A percentile compares a stretch with the other conserved stretches of the same genome.
phyloP scores from a whole-genome alignment of 2,329 filamentous ascomycete species.

The Parafenestella ontariensis region DNA sequence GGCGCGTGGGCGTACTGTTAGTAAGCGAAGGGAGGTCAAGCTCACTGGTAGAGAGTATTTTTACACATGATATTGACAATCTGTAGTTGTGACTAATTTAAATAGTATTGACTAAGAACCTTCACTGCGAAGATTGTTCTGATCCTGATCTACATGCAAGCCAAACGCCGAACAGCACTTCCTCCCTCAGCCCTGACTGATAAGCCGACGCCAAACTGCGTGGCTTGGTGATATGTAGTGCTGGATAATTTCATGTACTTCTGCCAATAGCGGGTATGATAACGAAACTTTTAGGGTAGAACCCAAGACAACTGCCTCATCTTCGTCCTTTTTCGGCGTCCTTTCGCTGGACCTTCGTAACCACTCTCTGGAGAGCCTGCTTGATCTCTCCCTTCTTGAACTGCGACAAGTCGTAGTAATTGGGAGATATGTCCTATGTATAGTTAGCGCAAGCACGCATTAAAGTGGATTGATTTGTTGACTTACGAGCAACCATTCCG shows the following conservation, averaged over 20 bases:
- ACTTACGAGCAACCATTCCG: conserved; percentile 91
- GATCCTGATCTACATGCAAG: neutral
- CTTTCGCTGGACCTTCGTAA: conserved; percentile 63
- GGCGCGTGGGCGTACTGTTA: neutral
- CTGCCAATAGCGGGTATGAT: neutral
- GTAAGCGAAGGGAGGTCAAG: neutral
- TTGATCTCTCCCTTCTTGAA: conserved; percentile 89
- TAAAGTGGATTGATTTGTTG: neutral
- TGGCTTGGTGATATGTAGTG: neutral
- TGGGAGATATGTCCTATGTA: conserved; percentile 83
- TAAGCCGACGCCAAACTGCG: neutral
- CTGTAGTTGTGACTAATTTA: neutral
- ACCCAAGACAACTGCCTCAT: neutral
- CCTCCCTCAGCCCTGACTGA: neutral
- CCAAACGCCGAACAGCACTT: neutral
- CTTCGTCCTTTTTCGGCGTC: conserved; percentile 45
- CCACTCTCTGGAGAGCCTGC: conserved; percentile 64
- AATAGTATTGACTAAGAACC: too few relatives aligned
- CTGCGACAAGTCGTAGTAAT: conserved; percentile 84
- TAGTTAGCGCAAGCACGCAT: conserved; percentile 13
- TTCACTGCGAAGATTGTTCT: neutral
- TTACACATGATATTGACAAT: neutral
- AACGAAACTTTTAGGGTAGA: neutral
- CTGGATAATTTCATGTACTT: neutral
- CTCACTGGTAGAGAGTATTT: neutral